Base-by-base conservation (phyloP, 257 asterid species). In the Penstemon davidsonii region DNA sequence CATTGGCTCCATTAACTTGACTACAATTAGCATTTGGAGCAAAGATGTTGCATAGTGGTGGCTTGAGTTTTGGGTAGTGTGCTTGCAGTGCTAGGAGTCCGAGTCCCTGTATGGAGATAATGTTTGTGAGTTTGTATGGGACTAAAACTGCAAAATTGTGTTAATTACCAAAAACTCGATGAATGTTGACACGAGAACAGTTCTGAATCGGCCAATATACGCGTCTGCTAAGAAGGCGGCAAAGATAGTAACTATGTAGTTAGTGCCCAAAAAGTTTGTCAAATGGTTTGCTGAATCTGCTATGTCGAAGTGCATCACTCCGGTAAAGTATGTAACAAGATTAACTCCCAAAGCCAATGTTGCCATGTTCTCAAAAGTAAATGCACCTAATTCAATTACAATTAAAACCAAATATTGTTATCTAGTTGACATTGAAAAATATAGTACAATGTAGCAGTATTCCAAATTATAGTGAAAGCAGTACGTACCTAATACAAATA, bases 21-120 rank as follows among this genome's bases (percentile, higher is more conserved):
- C 19, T 66, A 18, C 95, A 87, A 0, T 55, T 12, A 1, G 81
- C 66, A 37, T 38, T 75, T 49, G 82, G 84, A 62, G 83, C 89
- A 6, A 42, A 75, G 3, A 79, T 62, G 59, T 80, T 85, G 86
- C 95, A 87, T 0, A 63, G n/a, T 3, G 88, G 86, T 37, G 92
- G 95, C 78, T 55, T 82, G 59, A 85, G 67, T 7, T 79, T 82
- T 0, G 78, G 80, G 57, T 75, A 76, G 72, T 87, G 88, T 8
- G 92, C 95, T 76, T 87, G 95, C 61, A 83, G 53, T 0, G 91
- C 80, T 25, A 87, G 81, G 33, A 87, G 66, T 13, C 83, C 91
- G 3, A 87, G 80, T 55, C 95, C 92, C 95, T 87, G 56, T 15
- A 68, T 11, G 3, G 8, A 68, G 19, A 64, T 3, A 38, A 7